A percentile compares a stretch with the other conserved stretches of the same genome.
Conservation (phyloP, 176 grass and related monocot genomes). For the Bolboschoenus planiculmis region DNA sequence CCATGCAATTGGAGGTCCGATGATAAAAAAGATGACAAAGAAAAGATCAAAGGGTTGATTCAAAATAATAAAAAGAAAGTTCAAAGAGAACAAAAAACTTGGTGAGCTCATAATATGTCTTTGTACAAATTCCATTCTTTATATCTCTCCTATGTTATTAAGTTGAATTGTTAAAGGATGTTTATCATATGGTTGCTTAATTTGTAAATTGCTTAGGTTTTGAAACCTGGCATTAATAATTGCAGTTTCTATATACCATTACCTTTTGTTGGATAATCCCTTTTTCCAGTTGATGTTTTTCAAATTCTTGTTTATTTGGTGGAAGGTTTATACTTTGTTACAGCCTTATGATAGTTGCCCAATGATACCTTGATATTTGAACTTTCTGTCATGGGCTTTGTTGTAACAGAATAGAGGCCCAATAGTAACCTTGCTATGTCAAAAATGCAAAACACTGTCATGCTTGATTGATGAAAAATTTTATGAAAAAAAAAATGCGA, state of each 20-base stretch:
- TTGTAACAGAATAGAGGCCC: neutral
- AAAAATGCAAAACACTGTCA: too few relatives aligned
- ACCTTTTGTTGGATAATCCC: neutral
- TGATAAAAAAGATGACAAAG: conserved; percentile 26
- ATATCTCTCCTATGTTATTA: neutral
- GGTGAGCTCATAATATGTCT: neutral
- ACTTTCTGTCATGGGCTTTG: neutral
- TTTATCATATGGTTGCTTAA: neutral
- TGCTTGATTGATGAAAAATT: too few relatives aligned
- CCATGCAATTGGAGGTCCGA: conserved; percentile 38
- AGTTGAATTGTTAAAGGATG: neutral
- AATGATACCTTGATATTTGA: neutral
- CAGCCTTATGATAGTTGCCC: neutral
- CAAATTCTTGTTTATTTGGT: neutral
- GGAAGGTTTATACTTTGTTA: neutral
- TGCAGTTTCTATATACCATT: neutral
- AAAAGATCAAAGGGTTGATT: conserved; percentile 21
- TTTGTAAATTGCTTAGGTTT: neutral
- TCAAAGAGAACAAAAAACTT: neutral
- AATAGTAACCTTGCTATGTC: too few relatives aligned
- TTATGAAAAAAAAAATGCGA: too few relatives aligned
- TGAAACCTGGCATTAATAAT: neutral
- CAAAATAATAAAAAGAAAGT: neutral
- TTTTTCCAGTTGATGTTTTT: neutral
- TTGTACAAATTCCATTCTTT: neutral